Conservation (phyloP, 352 stramenopile species). For the Stramenopiles sp. region DNA sequence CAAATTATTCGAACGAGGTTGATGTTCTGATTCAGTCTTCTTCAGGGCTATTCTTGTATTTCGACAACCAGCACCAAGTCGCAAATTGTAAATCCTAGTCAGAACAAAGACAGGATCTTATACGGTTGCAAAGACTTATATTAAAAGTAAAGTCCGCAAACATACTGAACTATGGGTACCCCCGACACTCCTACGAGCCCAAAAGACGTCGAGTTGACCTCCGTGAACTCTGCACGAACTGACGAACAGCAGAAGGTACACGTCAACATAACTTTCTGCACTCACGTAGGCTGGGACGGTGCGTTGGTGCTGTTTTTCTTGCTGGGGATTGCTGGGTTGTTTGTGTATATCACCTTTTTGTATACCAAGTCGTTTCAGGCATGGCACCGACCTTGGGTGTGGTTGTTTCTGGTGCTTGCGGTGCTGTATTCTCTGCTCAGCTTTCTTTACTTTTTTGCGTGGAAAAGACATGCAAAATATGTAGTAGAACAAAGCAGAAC, state of each 20-base stretch:
- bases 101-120: too few relatives aligned
- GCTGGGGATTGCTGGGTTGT: neutral
- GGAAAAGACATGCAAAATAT: too few relatives aligned
- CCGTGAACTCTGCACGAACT: neutral
- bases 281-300: conserved; percentile 9
- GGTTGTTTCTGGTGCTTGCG: neutral
- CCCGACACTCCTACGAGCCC: too few relatives aligned
- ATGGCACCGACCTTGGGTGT: neutral
- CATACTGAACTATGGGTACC: too few relatives aligned
- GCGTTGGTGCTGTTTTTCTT: neutral
- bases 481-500: neutral
- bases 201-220: conserved; percentile 6
- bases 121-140: too few relatives aligned
- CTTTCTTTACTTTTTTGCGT: neutral
- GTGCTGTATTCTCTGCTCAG: neutral
- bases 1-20: too few relatives aligned
- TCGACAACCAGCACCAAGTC: too few relatives aligned
- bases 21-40: too few relatives aligned
- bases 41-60: too few relatives aligned
- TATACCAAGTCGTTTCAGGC: conserved; percentile 4
- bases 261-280: conserved; percentile 9
- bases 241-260: neutral
- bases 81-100: too few relatives aligned
- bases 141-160: too few relatives aligned
- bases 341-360: conserved; percentile 2